A percentile compares a stretch with the other conserved stretches of the same genome.
phyloP scores from a whole-genome alignment of 75 land plant genomes.

The Picea sitchensis region DNA sequence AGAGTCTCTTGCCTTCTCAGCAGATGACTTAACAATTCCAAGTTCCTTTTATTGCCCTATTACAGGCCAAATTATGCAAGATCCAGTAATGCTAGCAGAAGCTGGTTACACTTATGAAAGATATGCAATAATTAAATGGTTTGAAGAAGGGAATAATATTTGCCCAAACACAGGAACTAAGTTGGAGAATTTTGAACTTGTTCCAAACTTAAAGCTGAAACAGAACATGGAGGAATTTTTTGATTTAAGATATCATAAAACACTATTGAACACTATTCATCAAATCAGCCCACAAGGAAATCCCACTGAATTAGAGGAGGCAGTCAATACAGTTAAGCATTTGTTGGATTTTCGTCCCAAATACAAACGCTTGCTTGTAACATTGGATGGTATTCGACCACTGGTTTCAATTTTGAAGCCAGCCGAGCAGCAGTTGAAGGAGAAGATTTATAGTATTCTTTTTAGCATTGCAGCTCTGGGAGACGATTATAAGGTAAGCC shows the following conservation, averaged over 20 bases:
- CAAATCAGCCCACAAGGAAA: slow-evolving; percentile 5
- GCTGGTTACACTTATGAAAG: slow-evolving; percentile 24
- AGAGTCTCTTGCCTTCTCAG: slow-evolving; percentile 4
- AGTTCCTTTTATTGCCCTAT: slow-evolving; percentile 24
- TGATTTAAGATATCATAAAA: slow-evolving; percentile 6
- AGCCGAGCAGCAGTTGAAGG: slow-evolving; percentile 11
- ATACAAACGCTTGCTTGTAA: slow-evolving; percentile 18
- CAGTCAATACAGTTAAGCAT: slow-evolving; percentile 16
- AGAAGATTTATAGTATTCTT: slow-evolving; percentile 17
- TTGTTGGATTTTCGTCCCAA: slow-evolving; percentile 5
- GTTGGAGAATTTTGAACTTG: slow-evolving; percentile 17
- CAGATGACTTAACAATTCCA: slow-evolving; percentile 18
- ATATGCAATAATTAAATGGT: slow-evolving; percentile 23
- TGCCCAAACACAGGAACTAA: slow-evolving; percentile 18
- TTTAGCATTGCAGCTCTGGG: slow-evolving; percentile 16
- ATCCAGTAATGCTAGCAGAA: slow-evolving; percentile 24
- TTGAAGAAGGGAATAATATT: slow-evolving; percentile 17
- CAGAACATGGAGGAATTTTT: slow-evolving; percentile 23
- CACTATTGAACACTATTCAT: slow-evolving; percentile 10
- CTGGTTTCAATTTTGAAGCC: slow-evolving; percentile 17
- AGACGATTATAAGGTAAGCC: slow-evolving; percentile 22
- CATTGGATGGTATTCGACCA: slow-evolving; percentile 18
- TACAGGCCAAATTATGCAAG: slow-evolving; percentile 24
- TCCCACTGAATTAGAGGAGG: slow-evolving; percentile 9
- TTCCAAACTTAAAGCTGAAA: slow-evolving; percentile 18